Conservation (phyloP, 768 basidiomycete genomes). For the Tulasnella sp. region DNA sequence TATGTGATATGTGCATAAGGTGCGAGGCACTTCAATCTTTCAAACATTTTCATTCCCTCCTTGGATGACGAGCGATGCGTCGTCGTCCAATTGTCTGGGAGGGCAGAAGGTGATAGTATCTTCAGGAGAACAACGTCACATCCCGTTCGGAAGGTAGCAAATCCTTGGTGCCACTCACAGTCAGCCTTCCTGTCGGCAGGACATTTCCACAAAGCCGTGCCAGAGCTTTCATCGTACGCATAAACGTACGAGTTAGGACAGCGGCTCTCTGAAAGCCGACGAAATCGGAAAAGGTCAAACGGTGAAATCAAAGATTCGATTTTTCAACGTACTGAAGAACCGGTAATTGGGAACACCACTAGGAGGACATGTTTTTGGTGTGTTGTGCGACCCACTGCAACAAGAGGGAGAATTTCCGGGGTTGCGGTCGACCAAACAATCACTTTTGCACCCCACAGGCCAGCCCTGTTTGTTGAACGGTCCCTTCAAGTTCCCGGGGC, state of each 20-base stretch:
- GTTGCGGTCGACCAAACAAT: conserved; percentile 20
- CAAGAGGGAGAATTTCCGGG: conserved; percentile 19
- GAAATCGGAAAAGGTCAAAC: neutral
- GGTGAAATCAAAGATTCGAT: neutral
- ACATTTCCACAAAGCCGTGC: conserved; percentile 15
- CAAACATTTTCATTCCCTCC: no score
- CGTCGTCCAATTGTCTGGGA: no score
- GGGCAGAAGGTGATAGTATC: conserved; percentile 19
- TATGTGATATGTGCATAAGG: no score
- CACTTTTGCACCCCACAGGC: conserved; percentile 22
- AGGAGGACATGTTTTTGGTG: conserved; percentile 20
- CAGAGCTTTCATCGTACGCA: conserved; percentile 19
- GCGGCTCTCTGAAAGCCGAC: neutral
- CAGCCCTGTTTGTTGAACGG: conserved; percentile 17
- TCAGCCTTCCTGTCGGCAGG: neutral
- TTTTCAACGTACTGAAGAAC: no score
- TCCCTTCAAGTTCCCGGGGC: neutral
- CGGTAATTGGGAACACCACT: conserved; percentile 17
- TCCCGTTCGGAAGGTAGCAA: neutral
- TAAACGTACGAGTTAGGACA: conserved; percentile 18
- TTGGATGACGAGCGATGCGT: no score
- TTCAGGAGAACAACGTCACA: neutral
- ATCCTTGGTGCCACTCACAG: neutral
- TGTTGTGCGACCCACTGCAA: conserved; percentile 20
- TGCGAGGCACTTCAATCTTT: no score